Evolutionary conservation across 768 basidiomycete species (phyloP).

Genomic region (Pilatotrama ljubarskyi): DNA sequence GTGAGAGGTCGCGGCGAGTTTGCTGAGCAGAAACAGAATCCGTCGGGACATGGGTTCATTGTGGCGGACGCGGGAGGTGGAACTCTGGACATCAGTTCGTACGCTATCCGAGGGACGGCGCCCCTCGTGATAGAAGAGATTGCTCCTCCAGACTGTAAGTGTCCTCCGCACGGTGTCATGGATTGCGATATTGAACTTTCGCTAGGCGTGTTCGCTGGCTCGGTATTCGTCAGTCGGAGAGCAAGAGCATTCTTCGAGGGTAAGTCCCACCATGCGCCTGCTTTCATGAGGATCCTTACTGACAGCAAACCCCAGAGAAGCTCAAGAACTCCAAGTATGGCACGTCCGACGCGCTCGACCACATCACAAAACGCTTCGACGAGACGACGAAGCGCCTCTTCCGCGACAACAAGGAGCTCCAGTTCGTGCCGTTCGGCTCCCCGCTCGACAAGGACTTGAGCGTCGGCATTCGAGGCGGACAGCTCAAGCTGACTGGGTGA

Average conservation of each 20-base stretch:
- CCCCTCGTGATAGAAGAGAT: slow-evolving; percentile 82
- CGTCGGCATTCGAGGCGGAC: slow-evolving; percentile 73
- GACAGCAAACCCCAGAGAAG: slow-evolving; percentile 50
- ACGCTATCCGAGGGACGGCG: slow-evolving; percentile 66
- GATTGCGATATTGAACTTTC: background rate
- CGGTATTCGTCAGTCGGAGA: slow-evolving; percentile 77
- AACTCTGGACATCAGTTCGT: slow-evolving; percentile 79
- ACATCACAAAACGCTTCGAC: slow-evolving; percentile 78
- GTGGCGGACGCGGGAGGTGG: slow-evolving; percentile 83
- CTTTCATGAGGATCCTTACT: background rate
- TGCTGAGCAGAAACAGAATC: slow-evolving; percentile 47
- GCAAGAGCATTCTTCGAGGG: slow-evolving; percentile 74
- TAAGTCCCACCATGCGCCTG: slow-evolving; percentile 31
- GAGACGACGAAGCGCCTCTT: slow-evolving; percentile 83
- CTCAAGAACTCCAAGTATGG: slow-evolving; percentile 74
- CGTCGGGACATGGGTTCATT: slow-evolving; percentile 74
- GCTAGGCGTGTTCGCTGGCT: slow-evolving; percentile 78
- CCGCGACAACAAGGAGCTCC: slow-evolving; percentile 62
- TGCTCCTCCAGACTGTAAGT: slow-evolving; percentile 77
- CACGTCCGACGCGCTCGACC: slow-evolving; percentile 67
- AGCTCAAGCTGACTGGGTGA: slow-evolving; percentile 71
- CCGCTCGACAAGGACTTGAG: slow-evolving; percentile 70
- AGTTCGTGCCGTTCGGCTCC: slow-evolving; percentile 76
- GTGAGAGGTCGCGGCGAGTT: background rate
- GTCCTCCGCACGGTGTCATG: background rate